These are phyloP conservation scores for Cephaloascus fragrans DNA, from an alignment of 805 yeast genomes.

Conservation along the genomic window DNA sequence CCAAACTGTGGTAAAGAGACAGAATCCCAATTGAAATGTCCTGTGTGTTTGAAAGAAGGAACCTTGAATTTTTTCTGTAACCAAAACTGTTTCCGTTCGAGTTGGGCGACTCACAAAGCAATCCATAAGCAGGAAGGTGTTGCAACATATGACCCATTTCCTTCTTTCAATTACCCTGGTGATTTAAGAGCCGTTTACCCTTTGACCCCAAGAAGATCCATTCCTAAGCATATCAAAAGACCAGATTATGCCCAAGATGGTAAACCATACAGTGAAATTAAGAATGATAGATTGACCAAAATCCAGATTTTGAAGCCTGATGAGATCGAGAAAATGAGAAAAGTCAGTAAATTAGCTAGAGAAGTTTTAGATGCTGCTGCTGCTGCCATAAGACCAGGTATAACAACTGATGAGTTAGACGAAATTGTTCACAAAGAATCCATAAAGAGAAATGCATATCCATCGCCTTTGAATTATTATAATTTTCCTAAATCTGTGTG, in stretches of 20 bases:
- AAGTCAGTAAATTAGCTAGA: constrained; percentile 68
- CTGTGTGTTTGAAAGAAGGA: constrained; percentile 75
- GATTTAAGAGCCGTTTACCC: constrained; percentile 73
- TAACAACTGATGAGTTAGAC: constrained; percentile 91
- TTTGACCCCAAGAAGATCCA: constrained; percentile 54
- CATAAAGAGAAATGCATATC: constrained; percentile 81
- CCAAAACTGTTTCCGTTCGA: constrained; percentile 70
- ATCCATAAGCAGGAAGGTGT: constrained; percentile 54
- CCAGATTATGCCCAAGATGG: constrained; percentile 88
- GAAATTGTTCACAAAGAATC: constrained; percentile 81
- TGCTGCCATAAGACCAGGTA: constrained; percentile 72
- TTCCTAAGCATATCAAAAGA: constrained; percentile 60
- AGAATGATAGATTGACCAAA: constrained; percentile 56
- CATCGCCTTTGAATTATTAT: constrained; percentile 91
- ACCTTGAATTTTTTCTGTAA: constrained; percentile 62
- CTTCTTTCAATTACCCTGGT: constrained; percentile 69
- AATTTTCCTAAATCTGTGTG: constrained; percentile 89
- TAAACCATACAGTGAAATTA: constrained; percentile 67
- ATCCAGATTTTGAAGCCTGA: constrained; percentile 57
- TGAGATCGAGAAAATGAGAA: constrained; percentile 65
- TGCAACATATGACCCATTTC: constrained; percentile 78
- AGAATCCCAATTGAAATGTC: constrained; percentile 72
- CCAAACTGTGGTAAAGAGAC: constrained; percentile 82
- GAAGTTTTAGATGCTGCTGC: constrained; percentile 89
- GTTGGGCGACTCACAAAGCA: constrained; percentile 67